A percentile compares a stretch with the other conserved stretches of the same genome.
Conservation (phyloP, 805 yeast genomes). For the Hagleromyces aurorensis region DNA sequence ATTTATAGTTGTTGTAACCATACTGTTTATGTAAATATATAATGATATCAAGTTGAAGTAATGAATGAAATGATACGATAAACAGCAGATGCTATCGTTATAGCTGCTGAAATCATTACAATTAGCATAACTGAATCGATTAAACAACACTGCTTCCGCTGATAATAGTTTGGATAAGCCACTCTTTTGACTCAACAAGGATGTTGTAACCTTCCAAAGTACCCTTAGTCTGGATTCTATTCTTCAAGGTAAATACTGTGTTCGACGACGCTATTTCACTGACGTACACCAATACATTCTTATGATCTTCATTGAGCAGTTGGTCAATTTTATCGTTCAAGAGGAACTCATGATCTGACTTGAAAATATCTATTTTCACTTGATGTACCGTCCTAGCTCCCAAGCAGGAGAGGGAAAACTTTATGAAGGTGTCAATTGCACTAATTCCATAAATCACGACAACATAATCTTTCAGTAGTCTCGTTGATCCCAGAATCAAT, state of each 20-base stretch:
- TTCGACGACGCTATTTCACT: too few relatives aligned
- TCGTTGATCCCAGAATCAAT: constrained; percentile 6
- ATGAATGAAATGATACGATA: not conserved
- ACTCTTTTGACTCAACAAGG: constrained; percentile 26
- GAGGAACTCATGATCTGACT: too few relatives aligned
- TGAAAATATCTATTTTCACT: constrained; percentile 2
- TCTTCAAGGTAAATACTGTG: too few relatives aligned
- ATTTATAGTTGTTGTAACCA: too few relatives aligned
- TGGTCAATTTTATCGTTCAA: constrained; percentile 2
- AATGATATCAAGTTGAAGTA: too few relatives aligned
- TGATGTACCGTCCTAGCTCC: constrained; percentile 15
- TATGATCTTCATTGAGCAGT: not conserved
- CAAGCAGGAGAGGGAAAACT: constrained; percentile 20
- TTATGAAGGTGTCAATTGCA: constrained; percentile 20
- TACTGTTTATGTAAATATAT: too few relatives aligned
- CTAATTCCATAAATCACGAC: constrained; percentile 33
- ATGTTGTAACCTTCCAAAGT: constrained; percentile 5
- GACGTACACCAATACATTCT: constrained; percentile 15
- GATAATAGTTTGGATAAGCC: constrained; percentile 29
- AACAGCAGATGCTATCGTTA: too few relatives aligned
- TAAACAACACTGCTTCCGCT: constrained; percentile 16
- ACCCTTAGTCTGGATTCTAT: constrained; percentile 5
- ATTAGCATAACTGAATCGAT: not conserved
- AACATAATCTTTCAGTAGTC: constrained; percentile 24
- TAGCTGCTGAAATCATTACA: constrained; percentile 7